Conservation (phyloP, 73 alveolate species). For the Paramecium biaurelia region DNA sequence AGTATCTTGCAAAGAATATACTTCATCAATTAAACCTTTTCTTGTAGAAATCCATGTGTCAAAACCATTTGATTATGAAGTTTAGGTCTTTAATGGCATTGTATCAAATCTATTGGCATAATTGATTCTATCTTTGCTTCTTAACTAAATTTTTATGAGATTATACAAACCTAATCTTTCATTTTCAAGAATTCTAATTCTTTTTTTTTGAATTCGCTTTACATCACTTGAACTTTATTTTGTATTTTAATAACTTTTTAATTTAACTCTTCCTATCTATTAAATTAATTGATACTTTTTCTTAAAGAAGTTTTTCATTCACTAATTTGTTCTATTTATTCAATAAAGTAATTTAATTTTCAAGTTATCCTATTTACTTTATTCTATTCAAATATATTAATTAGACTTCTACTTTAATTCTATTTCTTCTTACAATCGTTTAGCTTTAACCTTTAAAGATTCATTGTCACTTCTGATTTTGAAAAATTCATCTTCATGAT, state of each 20-base stretch:
- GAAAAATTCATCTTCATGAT: slow-evolving; percentile 13
- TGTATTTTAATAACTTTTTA: background rate
- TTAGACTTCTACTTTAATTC: background rate
- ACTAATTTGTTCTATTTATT: background rate
- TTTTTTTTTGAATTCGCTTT: background rate
- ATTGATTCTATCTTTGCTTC: background rate
- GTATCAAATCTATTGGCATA: background rate
- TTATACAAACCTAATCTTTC: background rate
- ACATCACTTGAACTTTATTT: background rate
- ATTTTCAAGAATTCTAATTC: background rate
- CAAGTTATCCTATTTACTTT: background rate
- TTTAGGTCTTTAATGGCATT: background rate
- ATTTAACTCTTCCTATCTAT: background rate
- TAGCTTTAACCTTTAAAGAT: background rate
- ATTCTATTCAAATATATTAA: background rate
- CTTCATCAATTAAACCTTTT: background rate
- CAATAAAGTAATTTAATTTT: background rate
- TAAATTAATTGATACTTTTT: background rate
- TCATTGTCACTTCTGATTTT: slow-evolving; percentile 17
- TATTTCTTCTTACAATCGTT: background rate
- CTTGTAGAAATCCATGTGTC: background rate
- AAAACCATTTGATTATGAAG: background rate
- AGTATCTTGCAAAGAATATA: background rate
- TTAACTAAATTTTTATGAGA: background rate
- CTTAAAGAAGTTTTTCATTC: background rate